Conservation (phyloP, 2,329 filamentous ascomycete species). For the Cladosporium halotolerans region DNA sequence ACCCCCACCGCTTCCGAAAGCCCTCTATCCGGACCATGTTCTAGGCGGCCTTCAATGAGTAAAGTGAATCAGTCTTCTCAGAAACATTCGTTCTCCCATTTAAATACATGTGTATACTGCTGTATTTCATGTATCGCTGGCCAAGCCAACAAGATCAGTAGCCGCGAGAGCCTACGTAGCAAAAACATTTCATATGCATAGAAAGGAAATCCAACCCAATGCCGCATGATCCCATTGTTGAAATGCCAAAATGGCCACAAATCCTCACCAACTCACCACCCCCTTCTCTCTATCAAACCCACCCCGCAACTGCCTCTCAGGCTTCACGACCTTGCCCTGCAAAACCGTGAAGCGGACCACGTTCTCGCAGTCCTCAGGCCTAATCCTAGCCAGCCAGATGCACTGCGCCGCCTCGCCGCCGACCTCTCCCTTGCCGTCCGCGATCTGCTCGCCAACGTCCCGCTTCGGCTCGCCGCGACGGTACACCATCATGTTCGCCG, state of each 20-base stretch:
- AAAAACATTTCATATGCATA: neutral
- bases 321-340: constrained; percentile 91
- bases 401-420: constrained; percentile 65
- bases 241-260: neutral
- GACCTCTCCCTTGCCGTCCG: constrained; percentile 32
- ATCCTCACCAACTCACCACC: constrained; percentile 72
- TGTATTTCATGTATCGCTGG: no score
- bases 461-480: constrained; percentile 45
- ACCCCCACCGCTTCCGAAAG: no score
- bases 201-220: neutral
- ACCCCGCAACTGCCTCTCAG: constrained; percentile 73
- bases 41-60: no score
- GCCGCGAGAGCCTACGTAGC: no score
- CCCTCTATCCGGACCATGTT: no score
- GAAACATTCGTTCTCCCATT: no score
- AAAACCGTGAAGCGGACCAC: constrained; percentile 82
- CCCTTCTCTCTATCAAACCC: constrained; percentile 82
- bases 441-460: constrained; percentile 20
- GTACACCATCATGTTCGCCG: constrained; percentile 91
- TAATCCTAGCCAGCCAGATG: constrained; percentile 82
- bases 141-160: no score
- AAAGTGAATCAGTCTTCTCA: no score
- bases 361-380: constrained; percentile 87
- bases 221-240: neutral
- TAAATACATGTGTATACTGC: no score